Evolutionary conservation across 805 yeast species (phyloP), one percentile per base, ranked within the genome.

Genomic region (Saccharomycopsis oosterbeekiorum): DNA sequence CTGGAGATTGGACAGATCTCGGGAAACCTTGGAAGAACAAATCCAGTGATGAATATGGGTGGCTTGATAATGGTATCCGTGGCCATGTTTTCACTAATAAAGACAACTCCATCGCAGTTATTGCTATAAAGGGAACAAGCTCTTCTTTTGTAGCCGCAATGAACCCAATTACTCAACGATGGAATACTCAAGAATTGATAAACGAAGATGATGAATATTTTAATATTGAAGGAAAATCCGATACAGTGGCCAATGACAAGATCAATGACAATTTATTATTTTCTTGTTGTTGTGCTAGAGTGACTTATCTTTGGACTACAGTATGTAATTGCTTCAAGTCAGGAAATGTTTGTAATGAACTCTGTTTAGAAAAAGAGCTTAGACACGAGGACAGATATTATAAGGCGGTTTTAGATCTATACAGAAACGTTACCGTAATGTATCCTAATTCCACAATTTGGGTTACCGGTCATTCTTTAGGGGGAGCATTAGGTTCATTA

Each of bases 281-380:
- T 70, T 88, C 96, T 11, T 94, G 99, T 72, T 94, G 99, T 71
- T 94, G 99, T 74, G 98, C 97, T 0, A 79, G 97, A 43, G 86
- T 93, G 1, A 83, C 94, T 43, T 91, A 90, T 66, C 73, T 89
- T 73, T 94, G 98, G 99, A 83, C 86, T 8, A 88, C 97, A 0
- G 98, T 91, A 0, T 94, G 99, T 74, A 97, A 91, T 71, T 94
- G 99, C 70, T 93, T 86, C 69, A 82, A 84, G 64, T 83, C 81
- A 59, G 81, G 96, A 0, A 89, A 89, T 71, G 88, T 93, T 0
- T 94, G 99, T 73, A 86, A 91, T 72, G 94, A 90, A 72, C 80
- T 80, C 62, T 94, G 99, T 70, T 74, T 94, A 29, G 97, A 91
- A 70, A 77, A 75, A 58, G 96, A 89, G 68, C 73, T 92, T 57